Evolutionary conservation across 768 basidiomycete species (phyloP).

Genomic region (Lactarius psammicola): DNA sequence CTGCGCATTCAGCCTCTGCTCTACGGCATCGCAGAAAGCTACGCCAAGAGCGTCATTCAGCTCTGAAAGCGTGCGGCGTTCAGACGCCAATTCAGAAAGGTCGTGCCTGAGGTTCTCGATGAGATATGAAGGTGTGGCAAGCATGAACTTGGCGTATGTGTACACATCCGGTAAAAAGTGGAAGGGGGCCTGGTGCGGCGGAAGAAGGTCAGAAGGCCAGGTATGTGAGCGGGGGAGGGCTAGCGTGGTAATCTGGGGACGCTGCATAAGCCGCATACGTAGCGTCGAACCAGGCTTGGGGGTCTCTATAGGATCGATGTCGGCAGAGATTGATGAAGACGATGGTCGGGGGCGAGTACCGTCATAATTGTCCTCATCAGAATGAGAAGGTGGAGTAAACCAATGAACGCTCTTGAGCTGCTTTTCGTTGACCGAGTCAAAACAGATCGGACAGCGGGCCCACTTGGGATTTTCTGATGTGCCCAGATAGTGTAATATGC

Average conservation of each 20-base stretch:
- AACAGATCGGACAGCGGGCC: constrained; percentile 94
- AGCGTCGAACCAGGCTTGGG: constrained; percentile 60
- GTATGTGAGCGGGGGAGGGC: constrained; percentile 88
- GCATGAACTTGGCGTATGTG: constrained; percentile 90
- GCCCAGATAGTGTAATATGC: constrained; percentile 87
- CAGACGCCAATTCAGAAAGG: constrained; percentile 65
- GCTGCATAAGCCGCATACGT: constrained; percentile 85
- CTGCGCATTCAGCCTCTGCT: constrained; percentile 72
- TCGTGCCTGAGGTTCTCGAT: constrained; percentile 70
- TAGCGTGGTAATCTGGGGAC: constrained; percentile 92
- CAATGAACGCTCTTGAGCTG: constrained; percentile 94
- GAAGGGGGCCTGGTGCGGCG: constrained; percentile 92
- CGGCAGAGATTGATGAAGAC: constrained; percentile 47
- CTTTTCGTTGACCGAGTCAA: constrained; percentile 85
- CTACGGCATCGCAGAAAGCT: constrained; percentile 77
- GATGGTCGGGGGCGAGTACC: constrained; percentile 38
- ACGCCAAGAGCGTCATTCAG: constrained; percentile 76
- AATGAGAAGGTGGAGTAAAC: constrained; percentile 55
- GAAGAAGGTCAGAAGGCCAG: constrained; percentile 92
- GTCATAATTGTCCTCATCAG: constrained; percentile 39
- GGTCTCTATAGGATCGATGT: constrained; percentile 40
- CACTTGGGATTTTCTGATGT: constrained; percentile 80
- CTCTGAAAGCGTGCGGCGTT: constrained; percentile 62
- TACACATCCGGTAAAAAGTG: constrained; percentile 93
- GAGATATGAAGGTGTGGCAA: constrained; percentile 86